phyloP scores from a whole-genome alignment of 257 asterid species.

The Dorcoceras hygrometricum region DNA sequence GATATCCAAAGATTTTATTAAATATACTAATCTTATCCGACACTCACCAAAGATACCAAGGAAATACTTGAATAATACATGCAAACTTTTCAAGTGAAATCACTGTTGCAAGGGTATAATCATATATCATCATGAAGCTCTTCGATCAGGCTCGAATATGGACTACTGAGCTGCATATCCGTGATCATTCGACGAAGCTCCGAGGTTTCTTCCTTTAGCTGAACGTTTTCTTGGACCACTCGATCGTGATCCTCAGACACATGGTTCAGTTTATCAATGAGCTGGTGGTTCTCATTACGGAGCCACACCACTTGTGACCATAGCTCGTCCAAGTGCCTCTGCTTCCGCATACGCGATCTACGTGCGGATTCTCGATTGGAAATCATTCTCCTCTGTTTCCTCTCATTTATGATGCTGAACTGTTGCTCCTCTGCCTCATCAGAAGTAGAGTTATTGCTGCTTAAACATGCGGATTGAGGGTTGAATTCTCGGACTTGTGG shows the following conservation, averaged over 20 bases:
- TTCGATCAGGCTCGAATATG: constrained; percentile 37
- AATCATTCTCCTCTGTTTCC: constrained; percentile 85
- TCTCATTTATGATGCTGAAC: constrained; percentile 61
- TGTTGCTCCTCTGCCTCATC: constrained; percentile 83
- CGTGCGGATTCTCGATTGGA: constrained; percentile 89
- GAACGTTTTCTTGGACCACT: constrained; percentile 59
- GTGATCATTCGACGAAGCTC: constrained; percentile 74
- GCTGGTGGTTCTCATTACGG: constrained; percentile 74
- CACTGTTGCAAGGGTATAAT: constrained; percentile 42
- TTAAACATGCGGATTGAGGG: constrained; percentile 52
- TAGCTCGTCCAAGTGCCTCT: constrained; percentile 83
- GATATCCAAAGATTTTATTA: neutral
- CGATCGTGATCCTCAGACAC: constrained; percentile 57
- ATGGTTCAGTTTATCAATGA: constrained; percentile 60
- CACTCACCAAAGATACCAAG: constrained; percentile 18
- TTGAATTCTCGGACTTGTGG: constrained; percentile 63
- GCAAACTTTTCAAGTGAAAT: constrained; percentile 32
- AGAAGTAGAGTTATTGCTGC: constrained; percentile 85
- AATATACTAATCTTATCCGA: neutral
- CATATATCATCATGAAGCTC: constrained; percentile 52
- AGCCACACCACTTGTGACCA: constrained; percentile 87
- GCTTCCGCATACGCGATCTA: constrained; percentile 90
- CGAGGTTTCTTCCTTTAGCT: constrained; percentile 60
- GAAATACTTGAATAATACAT: constrained; percentile 20
- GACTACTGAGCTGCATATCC: constrained; percentile 58